Evolutionary conservation across 257 asterid genomes (phyloP).

Genomic region (Craterostigma plantagineum): DNA sequence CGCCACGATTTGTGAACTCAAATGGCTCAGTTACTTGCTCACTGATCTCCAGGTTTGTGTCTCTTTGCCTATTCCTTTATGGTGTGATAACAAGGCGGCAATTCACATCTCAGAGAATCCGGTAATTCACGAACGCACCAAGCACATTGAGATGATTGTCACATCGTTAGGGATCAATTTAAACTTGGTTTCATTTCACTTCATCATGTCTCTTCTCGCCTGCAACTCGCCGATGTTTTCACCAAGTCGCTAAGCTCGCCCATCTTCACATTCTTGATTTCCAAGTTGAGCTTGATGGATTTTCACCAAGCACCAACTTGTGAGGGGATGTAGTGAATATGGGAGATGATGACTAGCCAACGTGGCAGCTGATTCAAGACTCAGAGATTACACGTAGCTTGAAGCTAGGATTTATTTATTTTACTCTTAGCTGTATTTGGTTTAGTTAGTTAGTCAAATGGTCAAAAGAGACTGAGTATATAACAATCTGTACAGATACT

Average conservation of each 20-base stretch:
- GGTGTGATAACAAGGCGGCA: not conserved
- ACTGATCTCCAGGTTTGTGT: not conserved
- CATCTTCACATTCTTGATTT: not conserved
- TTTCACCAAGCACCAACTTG: too few species aligned
- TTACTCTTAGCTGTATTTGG: too few species aligned
- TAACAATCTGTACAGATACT: too few species aligned
- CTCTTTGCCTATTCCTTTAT: not conserved
- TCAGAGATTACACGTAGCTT: too few species aligned
- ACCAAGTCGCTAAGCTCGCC: not conserved
- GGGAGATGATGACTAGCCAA: too few species aligned
- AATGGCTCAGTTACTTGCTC: not conserved
- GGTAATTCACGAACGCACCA: not conserved
- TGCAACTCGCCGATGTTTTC: not conserved
- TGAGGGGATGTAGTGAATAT: too few species aligned
- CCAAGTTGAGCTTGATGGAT: not conserved
- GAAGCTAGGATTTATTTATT: too few species aligned
- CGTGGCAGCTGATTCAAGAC: too few species aligned
- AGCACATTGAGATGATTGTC: not conserved
- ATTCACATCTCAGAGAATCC: not conserved
- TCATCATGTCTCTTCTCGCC: not conserved
- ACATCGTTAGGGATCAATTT: not conserved
- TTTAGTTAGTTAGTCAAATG: too few species aligned
- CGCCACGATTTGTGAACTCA: not conserved
- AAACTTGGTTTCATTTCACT: not conserved
- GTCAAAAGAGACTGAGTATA: too few species aligned